Evolutionary conservation across 2,329 filamentous ascomycete genomes (phyloP).

Genomic region (Pezizomycotina sp.): DNA sequence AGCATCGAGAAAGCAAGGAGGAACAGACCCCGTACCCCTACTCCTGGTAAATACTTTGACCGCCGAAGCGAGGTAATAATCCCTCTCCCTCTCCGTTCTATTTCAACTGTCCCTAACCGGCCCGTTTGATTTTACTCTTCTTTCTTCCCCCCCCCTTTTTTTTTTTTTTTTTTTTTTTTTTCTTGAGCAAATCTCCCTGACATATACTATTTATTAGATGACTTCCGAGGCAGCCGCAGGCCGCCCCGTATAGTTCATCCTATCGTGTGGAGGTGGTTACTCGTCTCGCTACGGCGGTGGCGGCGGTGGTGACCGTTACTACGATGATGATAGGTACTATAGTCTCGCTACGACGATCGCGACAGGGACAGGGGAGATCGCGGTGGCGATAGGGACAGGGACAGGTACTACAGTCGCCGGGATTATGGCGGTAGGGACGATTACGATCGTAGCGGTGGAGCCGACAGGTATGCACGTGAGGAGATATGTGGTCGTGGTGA

Average conservation of each 20-base stretch:
- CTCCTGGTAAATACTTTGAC: conserved; percentile 98
- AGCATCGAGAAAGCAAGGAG: conserved; percentile 98
- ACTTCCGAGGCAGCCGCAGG: conserved; percentile 39
- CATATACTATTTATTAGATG: conserved; percentile 34
- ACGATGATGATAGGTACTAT: conserved; percentile 35
- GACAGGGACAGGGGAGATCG: no score
- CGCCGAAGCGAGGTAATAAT: conserved; percentile 80
- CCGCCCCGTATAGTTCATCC: conserved; percentile 34
- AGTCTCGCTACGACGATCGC: conserved; percentile 50
- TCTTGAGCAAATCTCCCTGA: conserved; percentile 32
- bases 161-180: conserved; percentile 26
- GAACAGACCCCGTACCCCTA: conserved; percentile 84
- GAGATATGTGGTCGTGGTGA: conserved; percentile 33
- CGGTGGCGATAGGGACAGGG: conserved; percentile 40
- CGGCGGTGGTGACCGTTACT: conserved; percentile 33
- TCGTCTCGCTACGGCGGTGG: conserved; percentile 29
- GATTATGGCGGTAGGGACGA: conserved; percentile 13
- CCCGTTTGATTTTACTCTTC: no score
- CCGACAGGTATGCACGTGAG: conserved; percentile 35
- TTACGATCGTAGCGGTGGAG: conserved; percentile 33
- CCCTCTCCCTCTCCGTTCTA: conserved; percentile 3
- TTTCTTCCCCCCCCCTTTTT: not conserved
- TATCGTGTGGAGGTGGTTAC: conserved; percentile 30
- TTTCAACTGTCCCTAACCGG: conserved; percentile 12
- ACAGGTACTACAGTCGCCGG: conserved; percentile 29